phyloP scores from a whole-genome alignment of 1,139 yeast species.

The Taphrina sp. region DNA sequence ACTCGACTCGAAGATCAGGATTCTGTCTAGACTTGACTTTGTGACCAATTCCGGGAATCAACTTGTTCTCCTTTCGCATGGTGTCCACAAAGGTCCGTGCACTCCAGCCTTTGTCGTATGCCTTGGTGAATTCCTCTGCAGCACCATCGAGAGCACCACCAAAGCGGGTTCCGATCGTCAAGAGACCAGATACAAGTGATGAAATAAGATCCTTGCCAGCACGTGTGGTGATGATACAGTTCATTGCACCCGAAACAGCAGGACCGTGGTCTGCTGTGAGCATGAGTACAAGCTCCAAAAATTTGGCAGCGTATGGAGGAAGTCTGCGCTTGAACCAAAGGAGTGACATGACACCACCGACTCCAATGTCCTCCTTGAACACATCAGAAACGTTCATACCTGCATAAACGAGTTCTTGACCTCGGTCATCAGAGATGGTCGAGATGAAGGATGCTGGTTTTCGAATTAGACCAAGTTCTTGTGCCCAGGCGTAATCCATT shows the following conservation, averaged over 20 bases:
- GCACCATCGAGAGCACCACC: conserved; percentile 54
- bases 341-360: conserved; percentile 53
- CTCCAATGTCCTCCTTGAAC: conserved; percentile 51
- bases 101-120: conserved; percentile 49
- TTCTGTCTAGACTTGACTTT: conserved; percentile 52
- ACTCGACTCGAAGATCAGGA: conserved; percentile 53
- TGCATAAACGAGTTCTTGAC: conserved; percentile 51
- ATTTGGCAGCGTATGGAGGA: conserved; percentile 50
- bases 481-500: conserved; percentile 53
- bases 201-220: conserved; percentile 53
- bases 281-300: conserved; percentile 52
- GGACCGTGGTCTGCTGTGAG: conserved; percentile 54
- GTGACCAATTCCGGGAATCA: conserved; percentile 53
- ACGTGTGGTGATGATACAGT: conserved; percentile 52
- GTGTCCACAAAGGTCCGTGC: conserved; percentile 52
- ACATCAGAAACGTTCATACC: conserved; percentile 53
- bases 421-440: conserved; percentile 52
- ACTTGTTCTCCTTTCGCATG: conserved; percentile 52
- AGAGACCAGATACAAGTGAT: conserved; percentile 50
- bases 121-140: conserved; percentile 50
- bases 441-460: conserved; percentile 53
- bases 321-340: conserved; percentile 52
- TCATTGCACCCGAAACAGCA: conserved; percentile 53
- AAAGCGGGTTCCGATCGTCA: conserved; percentile 51
- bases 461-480: conserved; percentile 51